Base-by-base conservation (phyloP, 1,284 basidiomycete species). In the Sporisorium graminicola region DNA sequence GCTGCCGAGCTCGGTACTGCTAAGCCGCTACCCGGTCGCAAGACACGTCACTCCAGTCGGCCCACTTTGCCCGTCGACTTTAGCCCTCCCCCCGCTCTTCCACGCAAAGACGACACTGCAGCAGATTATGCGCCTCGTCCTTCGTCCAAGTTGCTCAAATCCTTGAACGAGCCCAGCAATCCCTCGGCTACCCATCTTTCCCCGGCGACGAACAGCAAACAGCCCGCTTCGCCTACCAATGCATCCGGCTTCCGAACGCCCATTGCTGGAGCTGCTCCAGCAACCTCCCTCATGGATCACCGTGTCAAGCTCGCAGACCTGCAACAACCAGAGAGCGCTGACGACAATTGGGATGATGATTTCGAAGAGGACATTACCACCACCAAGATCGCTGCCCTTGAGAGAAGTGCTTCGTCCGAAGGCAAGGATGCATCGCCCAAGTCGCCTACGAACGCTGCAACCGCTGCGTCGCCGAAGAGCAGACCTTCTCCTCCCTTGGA, bases 281-380 rank as follows among this genome's bases (percentile, higher is more conserved):
- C 73, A 6, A 70, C 63, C 5, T 72, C 80, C 22, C 67, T 81
- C 57, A 52, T 82, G 67, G 63, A 79, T n/a, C 70, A 77, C 20
- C 70, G 74, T 47, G 58, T 59, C 58, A 76, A 79, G 70, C 44
- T 81, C 76, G 68, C 87, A 84, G 78, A 87, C 80, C 49, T 85
- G 93, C 85, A 92, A 92, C 71, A 78, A 31, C 77, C 77, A 52
- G 82, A 82, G 44, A 67, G 73, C 74, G 91, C 94, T 81, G 94
- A 91, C 12, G 94, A 96, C 85, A 95, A 95, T 73, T 98, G 96
- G 95, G 96, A 99, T 83, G 93, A 94, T 78, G 96, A 99, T 85
- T 99, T 98, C 82, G 94, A 95, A 81, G 94, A 94, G 70, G 94
- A 92, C 3, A 94, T 95, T 29, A 93, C 94, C 1, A 90, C 93